Conservation (phyloP, 805 yeast species). For the Dipodascopsis uninucleata region DNA sequence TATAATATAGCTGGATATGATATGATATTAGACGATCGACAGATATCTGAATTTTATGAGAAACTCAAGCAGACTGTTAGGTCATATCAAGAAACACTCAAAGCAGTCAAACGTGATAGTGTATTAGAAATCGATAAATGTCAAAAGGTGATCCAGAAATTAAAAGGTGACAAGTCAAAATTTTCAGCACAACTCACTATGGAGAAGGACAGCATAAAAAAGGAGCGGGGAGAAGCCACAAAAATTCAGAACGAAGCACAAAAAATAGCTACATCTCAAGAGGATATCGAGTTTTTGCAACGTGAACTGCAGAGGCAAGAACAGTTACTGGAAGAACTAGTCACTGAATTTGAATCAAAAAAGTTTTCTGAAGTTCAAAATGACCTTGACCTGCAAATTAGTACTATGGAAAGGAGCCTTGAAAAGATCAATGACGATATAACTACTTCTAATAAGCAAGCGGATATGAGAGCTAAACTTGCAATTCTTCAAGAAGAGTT, state of each 20-base stretch:
- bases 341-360: conserved; percentile 10
- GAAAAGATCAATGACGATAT: conserved; percentile 55
- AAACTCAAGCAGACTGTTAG: conserved; percentile 3
- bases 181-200: conserved; percentile 27
- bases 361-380: conserved; percentile 6
- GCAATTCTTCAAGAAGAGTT: conserved; percentile 45
- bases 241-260: conserved; percentile 42
- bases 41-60: conserved; percentile 11
- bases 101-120: conserved; percentile 28
- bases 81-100: conserved; percentile 11
- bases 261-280: conserved; percentile 43
- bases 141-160: conserved; percentile 27
- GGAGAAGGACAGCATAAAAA: conserved; percentile 6
- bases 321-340: conserved; percentile 39
- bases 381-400: conserved; percentile 4
- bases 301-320: conserved; percentile 38
- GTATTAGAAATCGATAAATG: conserved; percentile 35
- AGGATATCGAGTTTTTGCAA: conserved; percentile 43
- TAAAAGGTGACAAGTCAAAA: conserved; percentile 30
- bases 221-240: conserved; percentile 37
- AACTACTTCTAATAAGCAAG: conserved; percentile 50
- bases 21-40: conserved; percentile 7
- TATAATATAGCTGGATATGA: conserved; percentile 19
- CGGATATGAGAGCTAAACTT: conserved; percentile 56
- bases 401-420: conserved; percentile 33